Evolutionary conservation across 2,329 filamentous ascomycete species (phyloP).

Genomic region (Bertia moriformis): DNA sequence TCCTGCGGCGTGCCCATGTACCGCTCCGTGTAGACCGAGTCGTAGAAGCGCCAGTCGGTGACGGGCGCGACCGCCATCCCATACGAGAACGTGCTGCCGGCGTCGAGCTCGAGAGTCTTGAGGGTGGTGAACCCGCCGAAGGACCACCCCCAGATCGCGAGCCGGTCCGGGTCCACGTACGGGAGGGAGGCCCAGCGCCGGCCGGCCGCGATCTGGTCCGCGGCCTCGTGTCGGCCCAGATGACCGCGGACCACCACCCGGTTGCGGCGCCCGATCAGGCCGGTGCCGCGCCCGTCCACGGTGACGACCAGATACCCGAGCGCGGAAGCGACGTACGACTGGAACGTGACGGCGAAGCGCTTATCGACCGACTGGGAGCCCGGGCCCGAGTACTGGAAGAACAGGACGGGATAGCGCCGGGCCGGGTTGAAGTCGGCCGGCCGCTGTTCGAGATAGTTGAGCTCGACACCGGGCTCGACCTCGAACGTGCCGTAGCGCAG

Average conservation of each 20-base stretch:
- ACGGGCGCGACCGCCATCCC: constrained; percentile 97
- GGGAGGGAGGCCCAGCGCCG: constrained; percentile 67
- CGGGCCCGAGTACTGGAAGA: constrained; percentile 87
- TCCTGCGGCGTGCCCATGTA: constrained; percentile 92
- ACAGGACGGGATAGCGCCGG: constrained; percentile 84
- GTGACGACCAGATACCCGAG: constrained; percentile 91
- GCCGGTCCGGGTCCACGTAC: constrained; percentile 68
- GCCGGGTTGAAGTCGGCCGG: constrained; percentile 75
- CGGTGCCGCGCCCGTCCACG: constrained; percentile 84
- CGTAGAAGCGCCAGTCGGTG: constrained; percentile 95
- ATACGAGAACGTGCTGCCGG: constrained; percentile 79
- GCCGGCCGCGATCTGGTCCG: constrained; percentile 81
- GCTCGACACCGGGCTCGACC: constrained; percentile 54
- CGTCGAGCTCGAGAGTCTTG: constrained; percentile 86
- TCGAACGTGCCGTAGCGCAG: constrained; percentile 74
- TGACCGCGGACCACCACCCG: constrained; percentile 72
- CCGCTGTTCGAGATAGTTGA: constrained; percentile 66
- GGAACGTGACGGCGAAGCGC: constrained; percentile 72
- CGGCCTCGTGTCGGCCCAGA: constrained; percentile 70
- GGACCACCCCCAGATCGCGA: constrained; percentile 98
- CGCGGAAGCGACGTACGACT: constrained; percentile 70
- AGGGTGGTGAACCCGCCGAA: constrained; percentile 91
- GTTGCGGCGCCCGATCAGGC: constrained; percentile 72
- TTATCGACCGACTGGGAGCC: constrained; percentile 81
- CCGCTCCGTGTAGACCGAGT: constrained; percentile 84